A percentile compares a stretch with the other conserved stretches of the same genome.
Conservation (phyloP, 306 rosid genomes). For the Trichosanthes truncata region DNA sequence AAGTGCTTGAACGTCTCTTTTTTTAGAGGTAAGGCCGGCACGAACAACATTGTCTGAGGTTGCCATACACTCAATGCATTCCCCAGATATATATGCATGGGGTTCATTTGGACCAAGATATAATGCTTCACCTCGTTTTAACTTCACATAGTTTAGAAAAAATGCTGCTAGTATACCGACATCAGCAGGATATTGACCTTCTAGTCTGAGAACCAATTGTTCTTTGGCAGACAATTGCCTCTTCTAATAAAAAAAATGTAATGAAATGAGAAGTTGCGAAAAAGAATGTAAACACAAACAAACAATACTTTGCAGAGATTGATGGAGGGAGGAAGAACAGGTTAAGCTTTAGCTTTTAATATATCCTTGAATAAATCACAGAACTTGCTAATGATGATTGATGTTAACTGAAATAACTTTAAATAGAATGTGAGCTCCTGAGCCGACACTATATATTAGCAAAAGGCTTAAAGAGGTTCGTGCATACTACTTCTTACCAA, state of each 20-base stretch:
- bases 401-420: not conserved
- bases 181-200: slow-evolving; percentile 34
- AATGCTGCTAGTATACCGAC: slow-evolving; percentile 28
- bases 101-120: slow-evolving; percentile 32
- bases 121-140: slow-evolving; percentile 30
- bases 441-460: not conserved
- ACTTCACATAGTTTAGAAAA: slow-evolving; percentile 30
- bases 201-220: slow-evolving; percentile 27
- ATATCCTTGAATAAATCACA: not conserved
- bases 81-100: slow-evolving; percentile 34
- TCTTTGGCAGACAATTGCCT: slow-evolving; percentile 27
- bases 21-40: slow-evolving; percentile 34
- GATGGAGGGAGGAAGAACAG: not conserved
- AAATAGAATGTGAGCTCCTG: not conserved
- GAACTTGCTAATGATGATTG: not conserved
- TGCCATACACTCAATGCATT: slow-evolving; percentile 38
- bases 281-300: not conserved
- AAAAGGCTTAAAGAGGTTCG: not conserved
- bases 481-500: not conserved
- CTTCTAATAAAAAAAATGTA: slow-evolving; percentile 12
- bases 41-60: slow-evolving; percentile 40
- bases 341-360: not conserved
- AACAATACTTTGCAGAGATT: not conserved
- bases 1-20: slow-evolving; percentile 26
- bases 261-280: not conserved